These are phyloP conservation scores for Fusarium aywerte DNA, from an alignment of 2,329 filamentous ascomycete species.

Conservation along the genomic window DNA sequence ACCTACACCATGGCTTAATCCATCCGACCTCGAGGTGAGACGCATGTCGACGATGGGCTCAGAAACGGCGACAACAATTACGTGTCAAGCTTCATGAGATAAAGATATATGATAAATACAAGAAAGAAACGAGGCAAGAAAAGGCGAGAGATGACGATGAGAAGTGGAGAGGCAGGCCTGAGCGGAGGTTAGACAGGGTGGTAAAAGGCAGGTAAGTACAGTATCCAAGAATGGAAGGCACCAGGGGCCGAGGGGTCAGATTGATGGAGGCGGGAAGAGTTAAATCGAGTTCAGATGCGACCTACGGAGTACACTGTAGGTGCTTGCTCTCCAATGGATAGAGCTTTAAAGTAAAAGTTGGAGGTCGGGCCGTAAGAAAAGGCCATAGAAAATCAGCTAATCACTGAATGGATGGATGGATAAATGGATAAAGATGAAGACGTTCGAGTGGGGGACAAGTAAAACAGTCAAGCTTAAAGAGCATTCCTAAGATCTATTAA, in stretches of 20 bases:
- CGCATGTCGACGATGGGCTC: slow-evolving; percentile 42
- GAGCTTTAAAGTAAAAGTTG: slow-evolving; percentile 16
- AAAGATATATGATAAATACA: not conserved
- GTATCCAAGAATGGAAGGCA: slow-evolving; percentile 26
- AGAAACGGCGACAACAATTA: slow-evolving; percentile 20
- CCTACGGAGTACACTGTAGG: not conserved
- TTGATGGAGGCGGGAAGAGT: slow-evolving; percentile 18
- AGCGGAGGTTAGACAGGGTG: slow-evolving; percentile 16
- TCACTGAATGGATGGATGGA: not conserved
- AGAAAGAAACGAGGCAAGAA: slow-evolving; percentile 10
- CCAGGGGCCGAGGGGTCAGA: slow-evolving; percentile 14
- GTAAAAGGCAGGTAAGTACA: not conserved
- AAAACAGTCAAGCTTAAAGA: not conserved
- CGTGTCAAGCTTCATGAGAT: slow-evolving; percentile 35
- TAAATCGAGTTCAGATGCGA: slow-evolving; percentile 13
- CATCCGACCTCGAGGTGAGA: slow-evolving; percentile 14
- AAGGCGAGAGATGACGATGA: slow-evolving; percentile 12
- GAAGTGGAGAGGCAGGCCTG: slow-evolving; percentile 11
- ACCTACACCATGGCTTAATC: slow-evolving; percentile 28
- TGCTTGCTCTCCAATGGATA: not conserved
- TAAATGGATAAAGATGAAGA: not conserved
- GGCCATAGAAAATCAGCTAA: not conserved
- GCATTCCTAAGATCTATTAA: not conserved
- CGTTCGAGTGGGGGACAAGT: not conserved
- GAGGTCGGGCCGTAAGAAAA: slow-evolving; percentile 10